Conservation (phyloP, 2,329 filamentous ascomycete genomes). For the Xylogone sp. region DNA sequence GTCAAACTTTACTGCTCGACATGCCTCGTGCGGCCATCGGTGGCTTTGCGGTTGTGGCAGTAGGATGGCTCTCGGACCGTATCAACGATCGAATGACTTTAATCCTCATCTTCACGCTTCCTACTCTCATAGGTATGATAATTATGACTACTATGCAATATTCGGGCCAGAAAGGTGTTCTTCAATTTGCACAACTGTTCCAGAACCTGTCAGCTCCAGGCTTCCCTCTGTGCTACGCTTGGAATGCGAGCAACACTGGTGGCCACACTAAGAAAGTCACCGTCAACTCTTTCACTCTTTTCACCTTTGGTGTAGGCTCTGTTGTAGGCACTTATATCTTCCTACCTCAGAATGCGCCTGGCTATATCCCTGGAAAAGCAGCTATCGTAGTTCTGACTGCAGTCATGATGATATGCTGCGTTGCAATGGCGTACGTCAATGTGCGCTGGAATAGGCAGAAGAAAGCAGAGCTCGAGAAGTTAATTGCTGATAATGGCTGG, state of each 20-base stretch:
- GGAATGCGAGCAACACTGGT: conserved; percentile 26
- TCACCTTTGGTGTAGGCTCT: conserved; percentile 38
- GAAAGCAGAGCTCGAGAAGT: conserved; percentile 14
- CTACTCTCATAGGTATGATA: conserved; percentile 15
- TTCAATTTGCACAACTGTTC: conserved; percentile 18
- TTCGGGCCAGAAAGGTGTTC: conserved; percentile 13
- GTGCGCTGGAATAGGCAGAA: conserved; percentile 13
- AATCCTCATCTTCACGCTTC: conserved; percentile 14
- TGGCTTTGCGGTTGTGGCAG: conserved; percentile 10
- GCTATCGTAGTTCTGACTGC: conserved; percentile 18
- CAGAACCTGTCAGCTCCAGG: conserved; percentile 16
- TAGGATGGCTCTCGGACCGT: conserved; percentile 21
- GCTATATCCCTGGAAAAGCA: conserved; percentile 26
- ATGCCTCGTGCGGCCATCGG: conserved; percentile 17
- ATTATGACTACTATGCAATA: conserved; percentile 14
- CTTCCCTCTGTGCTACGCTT: conserved; percentile 18
- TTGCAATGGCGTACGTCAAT: conserved; percentile 11
- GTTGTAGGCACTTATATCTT: conserved; percentile 43
- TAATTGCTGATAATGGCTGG: conserved; percentile 13
- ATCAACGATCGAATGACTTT: background rate
- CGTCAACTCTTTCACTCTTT: conserved; percentile 36
- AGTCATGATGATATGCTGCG: conserved; percentile 11
- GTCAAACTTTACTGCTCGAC: conserved; percentile 14
- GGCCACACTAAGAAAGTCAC: conserved; percentile 44
- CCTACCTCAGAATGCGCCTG: conserved; percentile 36